phyloP scores from a whole-genome alignment of 2,329 filamentous ascomycete species.

The Biscogniauxia marginata region DNA sequence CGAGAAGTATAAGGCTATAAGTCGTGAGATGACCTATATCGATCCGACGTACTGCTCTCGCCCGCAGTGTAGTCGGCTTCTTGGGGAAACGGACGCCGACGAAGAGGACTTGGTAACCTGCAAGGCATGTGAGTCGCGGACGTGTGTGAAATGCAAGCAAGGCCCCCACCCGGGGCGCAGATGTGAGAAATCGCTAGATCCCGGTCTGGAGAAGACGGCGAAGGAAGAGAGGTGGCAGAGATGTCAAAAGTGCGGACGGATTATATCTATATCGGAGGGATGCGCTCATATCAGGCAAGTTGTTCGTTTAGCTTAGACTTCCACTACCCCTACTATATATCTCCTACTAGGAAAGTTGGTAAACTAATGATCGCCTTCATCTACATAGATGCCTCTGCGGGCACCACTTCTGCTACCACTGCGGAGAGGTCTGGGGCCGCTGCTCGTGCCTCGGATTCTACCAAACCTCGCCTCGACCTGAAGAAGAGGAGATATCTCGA shows the following conservation, averaged over 20 bases:
- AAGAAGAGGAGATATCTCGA: too few relatives aligned
- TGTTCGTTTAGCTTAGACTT: constrained; percentile 6
- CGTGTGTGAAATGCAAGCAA: constrained; percentile 9
- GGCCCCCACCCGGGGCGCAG: background rate
- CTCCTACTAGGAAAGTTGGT: background rate
- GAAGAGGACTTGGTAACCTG: constrained; percentile 1
- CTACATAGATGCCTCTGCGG: background rate
- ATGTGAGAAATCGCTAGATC: background rate
- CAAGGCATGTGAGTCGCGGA: constrained; percentile 1
- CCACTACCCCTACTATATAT: background rate
- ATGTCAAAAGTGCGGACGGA: constrained; percentile 4
- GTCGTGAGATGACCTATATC: background rate
- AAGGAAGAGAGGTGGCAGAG: background rate
- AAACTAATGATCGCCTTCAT: background rate
- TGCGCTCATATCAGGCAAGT: constrained; percentile 13
- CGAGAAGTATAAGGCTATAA: background rate
- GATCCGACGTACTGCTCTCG: constrained; percentile 8
- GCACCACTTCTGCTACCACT: background rate
- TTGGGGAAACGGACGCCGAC: background rate
- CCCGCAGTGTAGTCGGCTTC: constrained; percentile 5
- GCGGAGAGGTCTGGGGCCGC: background rate
- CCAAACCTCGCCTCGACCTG: background rate
- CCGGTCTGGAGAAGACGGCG: background rate
- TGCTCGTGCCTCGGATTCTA: background rate
- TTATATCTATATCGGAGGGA: constrained; percentile 1